Percentiles rank a stretch among this genome's conserved stretches.
These are phyloP conservation scores for Beverwykella pulmonaria DNA, from an alignment of 495 filamentous ascomycete genomes.

Conservation along the genomic window DNA sequence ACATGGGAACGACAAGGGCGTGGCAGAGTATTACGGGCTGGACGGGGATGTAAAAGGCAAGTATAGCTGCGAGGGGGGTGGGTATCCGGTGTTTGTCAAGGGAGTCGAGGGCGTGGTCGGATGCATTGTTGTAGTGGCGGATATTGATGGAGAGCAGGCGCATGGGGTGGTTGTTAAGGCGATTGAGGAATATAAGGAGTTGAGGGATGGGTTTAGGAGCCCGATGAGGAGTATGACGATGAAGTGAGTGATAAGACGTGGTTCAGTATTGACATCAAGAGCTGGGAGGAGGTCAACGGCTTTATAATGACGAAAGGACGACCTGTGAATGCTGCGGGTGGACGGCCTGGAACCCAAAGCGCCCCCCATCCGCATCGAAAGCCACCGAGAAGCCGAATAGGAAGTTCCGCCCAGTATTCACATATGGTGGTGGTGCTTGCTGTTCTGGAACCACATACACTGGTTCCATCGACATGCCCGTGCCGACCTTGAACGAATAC, in stretches of 20 bases:
- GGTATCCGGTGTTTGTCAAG: slow-evolving; percentile 66
- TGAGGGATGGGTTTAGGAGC: slow-evolving; percentile 29
- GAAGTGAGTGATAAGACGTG: slow-evolving; percentile 11
- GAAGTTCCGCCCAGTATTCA: slow-evolving; percentile 31
- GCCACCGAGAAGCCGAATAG: slow-evolving; percentile 23
- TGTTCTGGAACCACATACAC: slow-evolving; percentile 15
- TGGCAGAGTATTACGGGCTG: slow-evolving; percentile 60
- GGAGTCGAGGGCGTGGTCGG: slow-evolving; percentile 73
- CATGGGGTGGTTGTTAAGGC: slow-evolving; percentile 73
- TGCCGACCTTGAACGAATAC: slow-evolving; percentile 24
- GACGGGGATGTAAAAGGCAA: slow-evolving; percentile 50
- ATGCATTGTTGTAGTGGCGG: slow-evolving; percentile 69
- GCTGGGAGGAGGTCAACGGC: no score
- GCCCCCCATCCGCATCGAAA: slow-evolving; percentile 29
- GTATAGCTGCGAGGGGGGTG: slow-evolving; percentile 78
- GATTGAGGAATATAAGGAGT: slow-evolving; percentile 52
- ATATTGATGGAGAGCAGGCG: slow-evolving; percentile 75
- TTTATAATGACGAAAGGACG: not conserved
- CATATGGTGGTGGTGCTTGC: slow-evolving; percentile 10
- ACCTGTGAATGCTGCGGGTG: not conserved
- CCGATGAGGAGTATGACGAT: slow-evolving; percentile 26
- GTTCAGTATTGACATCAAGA: no score
- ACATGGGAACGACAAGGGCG: slow-evolving; percentile 54
- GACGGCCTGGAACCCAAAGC: slow-evolving; percentile 24
- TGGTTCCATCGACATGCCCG: slow-evolving; percentile 1